Base-by-base conservation (phyloP, 148 eudicot species). In the Oxyria digyna region DNA sequence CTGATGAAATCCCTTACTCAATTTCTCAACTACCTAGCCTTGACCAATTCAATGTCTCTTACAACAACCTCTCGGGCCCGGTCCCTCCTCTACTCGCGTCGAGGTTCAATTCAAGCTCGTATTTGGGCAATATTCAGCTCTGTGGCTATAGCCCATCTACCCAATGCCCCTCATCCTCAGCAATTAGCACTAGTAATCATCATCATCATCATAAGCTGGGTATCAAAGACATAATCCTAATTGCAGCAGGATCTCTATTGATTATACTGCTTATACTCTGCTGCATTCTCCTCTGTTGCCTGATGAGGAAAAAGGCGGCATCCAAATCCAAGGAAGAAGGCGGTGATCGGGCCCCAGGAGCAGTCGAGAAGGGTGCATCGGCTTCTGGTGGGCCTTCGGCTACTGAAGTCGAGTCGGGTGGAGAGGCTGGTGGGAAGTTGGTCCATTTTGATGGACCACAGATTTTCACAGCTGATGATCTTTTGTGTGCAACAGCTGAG, bases 401-500 rank as follows among this genome's bases (percentile, higher is more conserved):
- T 1, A 71, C 78, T 0, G 86, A 85, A 31, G 84, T 77, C 1
- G 90, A 82, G 72, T 62, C 82, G 0, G 79, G 86, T 13, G 85
- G 85, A 11, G 97, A 86, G 43, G 69, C 85, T 0, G 95, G 97
- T 0, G 97, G 97, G 46, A 91, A 88, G 75, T 77, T 91, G 62
- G 97, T 91, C 6, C 97, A 86, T 69, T 91, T 91, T 70, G 96
- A 88, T 43, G 97, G 96, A 13, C 86, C 87, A 11, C 75, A 87
- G 78, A 85, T 82, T 38, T 91, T 91, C 35, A 88, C 89, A 57
- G 97, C 91, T n/a, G 97, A 91, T 72, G 92, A 88, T 81, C 74
- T 91, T 37, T 57, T 91, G 67, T 91, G 96, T 79, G 97, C 97
- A 1, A 88, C 91, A 29, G 97, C 97, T n/a, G 97, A 91, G 76